Base-by-base conservation (phyloP, 2,329 filamentous ascomycete genomes). In the Juglanconis sp. region DNA sequence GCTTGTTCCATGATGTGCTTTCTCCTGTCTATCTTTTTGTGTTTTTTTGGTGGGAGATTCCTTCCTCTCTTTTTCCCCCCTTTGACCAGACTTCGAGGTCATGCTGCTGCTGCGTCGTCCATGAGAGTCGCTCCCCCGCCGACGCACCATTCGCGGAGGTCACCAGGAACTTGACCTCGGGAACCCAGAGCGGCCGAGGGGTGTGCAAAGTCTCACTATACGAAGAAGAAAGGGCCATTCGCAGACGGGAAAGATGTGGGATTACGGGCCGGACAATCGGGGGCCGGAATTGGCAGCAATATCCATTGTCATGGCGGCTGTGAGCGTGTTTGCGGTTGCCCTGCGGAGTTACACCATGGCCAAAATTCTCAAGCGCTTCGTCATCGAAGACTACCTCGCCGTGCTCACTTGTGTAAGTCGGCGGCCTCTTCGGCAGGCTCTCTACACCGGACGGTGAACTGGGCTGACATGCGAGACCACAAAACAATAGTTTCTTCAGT, bases 371-470 rank as follows among this genome's bases (percentile, higher is more conserved):
- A 63, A 63, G 13, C 61, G 61, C 34, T 63, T 63, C 38, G 40
- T 63, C 36, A 13, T 63, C 30, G 61, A 63, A 44, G 61, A 63
- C 61, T 63, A 58, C 57, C 54, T 63, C 35, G 61, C 61, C 13
- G 57, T 63, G 6, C 24, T 61, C 50, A 63, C 61, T 2, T 63
- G 61, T 38, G 61, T 63, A 53, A 51, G 61, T 35, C 1, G n/a
- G 1, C 24, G 24, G n/a, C 46, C 24, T 3, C 24, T 53, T 24
- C 24, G 24, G 24, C 24, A 24, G 24, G 24, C 24, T 24, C 24
- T 24, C 24, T 24, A 24, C 24, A 24, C 24, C 24, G 24, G 24
- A 24, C 24, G 24, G 24, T 24, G 24, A 24, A 4, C 3, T 17
- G 5, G 38, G 13, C 58, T 63, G 30, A 60, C 46, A 30, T 17